Evolutionary conservation across 108 stramenopile genomes (phyloP), one percentile per base, ranked within the genome.

Genomic region (Pseudonitzschia delicatissima): DNA sequence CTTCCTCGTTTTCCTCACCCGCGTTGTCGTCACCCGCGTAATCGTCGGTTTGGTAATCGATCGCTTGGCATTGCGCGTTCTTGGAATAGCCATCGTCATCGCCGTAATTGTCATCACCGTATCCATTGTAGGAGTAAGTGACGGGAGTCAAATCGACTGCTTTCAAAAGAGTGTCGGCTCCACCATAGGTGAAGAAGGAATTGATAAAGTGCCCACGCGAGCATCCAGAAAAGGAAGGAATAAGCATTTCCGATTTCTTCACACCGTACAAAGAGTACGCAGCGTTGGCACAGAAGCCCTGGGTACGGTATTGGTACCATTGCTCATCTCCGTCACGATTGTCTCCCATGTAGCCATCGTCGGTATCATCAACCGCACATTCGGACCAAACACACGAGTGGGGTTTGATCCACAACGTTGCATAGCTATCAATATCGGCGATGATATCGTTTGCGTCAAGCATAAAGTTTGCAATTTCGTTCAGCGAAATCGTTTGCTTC

Each of bases 211-310:
- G 52, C 0, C 37, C 17, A 28, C 64, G 50, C 20, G 33, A 47
- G 64, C 85, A 75, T 35, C 62, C 51, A 31, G 48, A 61, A 21
- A 23, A 36, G 18, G 28, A 34, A 12, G 37, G 44, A 2, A 40
- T 13, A 37, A 15, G 40, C 15, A 13, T 29, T 15, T 49, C 37
- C 33, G 15, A 26, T n/a, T 49, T 48, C 59, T 78, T 78, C 21
- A 67, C 66, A 11, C 82, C 79, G 29, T 81, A 80, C 32, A 86
- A 62, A 15, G 71, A 72, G 48, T 76, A 86, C 0, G 80, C 82
- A 7, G 76, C 81, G 45, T 86, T 86, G 61, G 85, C 85, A 68
- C 82, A 68, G 44, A 85, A 82, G 12, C 35, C 21, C 44, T 74
- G 81, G 6, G 80, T 80, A 15, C 79, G 75, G 39, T 47, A 66